phyloP scores from a whole-genome alignment of 352 stramenopile genomes.

The Pythium guiyangense region DNA sequence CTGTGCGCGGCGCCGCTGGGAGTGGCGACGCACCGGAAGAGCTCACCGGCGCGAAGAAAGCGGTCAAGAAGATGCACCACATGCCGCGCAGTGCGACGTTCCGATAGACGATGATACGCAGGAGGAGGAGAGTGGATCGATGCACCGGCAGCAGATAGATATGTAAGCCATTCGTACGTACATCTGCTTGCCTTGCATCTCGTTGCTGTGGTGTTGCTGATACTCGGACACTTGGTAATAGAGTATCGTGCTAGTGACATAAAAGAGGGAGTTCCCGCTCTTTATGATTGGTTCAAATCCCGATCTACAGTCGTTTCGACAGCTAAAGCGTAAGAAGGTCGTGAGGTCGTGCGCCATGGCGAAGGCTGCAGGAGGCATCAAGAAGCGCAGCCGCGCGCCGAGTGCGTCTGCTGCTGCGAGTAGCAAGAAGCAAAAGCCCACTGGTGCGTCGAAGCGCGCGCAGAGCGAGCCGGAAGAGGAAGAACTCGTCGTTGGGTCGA shows the following conservation, averaged over 20 bases:
- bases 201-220: no score
- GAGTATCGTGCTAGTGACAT: no score
- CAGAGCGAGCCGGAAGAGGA: background rate
- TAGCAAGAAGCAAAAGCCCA: constrained; percentile 17
- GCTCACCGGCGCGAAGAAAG: constrained; percentile 30
- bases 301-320: no score
- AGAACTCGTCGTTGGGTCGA: background rate
- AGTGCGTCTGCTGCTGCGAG: background rate
- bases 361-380: background rate
- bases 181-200: background rate
- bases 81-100: constrained; percentile 83
- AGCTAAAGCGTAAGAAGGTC: no score
- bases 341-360: no score
- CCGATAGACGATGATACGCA: constrained; percentile 31
- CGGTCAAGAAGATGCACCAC: constrained; percentile 80
- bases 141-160: background rate
- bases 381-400: constrained; percentile 7
- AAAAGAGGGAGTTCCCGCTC: no score
- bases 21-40: constrained; percentile 13
- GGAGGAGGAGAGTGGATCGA: no score
- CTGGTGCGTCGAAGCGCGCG: background rate
- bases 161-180: background rate
- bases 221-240: no score
- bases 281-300: no score
- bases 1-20: constrained; percentile 34